Base-by-base conservation (phyloP, 345 rosid species). In the Ceriops decandra region DNA sequence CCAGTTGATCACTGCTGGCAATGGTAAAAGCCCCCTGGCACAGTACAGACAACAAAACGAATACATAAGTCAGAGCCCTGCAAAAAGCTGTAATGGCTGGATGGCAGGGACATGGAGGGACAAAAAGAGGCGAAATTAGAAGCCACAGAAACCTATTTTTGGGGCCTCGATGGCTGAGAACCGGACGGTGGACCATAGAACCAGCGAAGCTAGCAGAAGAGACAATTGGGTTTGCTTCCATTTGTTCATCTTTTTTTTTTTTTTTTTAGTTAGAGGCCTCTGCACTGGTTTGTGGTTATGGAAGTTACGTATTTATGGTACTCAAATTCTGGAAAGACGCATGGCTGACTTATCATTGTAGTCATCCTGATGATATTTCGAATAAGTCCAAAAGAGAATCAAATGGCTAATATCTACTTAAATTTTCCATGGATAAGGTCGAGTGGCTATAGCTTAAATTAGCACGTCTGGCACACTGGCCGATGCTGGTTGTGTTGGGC, bases 201-300 rank as follows among this genome's bases (percentile, higher is more conserved):
- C 81, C 36, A 60, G 35, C 19, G 61, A 59, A 64, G 27, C n/a
- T 62, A 56, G 80, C 32, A 60, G 83, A 77, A n/a, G 77, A 66
- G 64, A 71, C 6, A 65, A 78, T 57, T 0, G 77, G 52, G 6
- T 70, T 71, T 16, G 83, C 76, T 66, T 63, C 84, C 88, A 84
- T 84, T 47, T 42, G 49, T 13, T n/a, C n/a, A n/a, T n/a, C n/a
- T n/a, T 3, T 42, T 42, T 3, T 11, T 36, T 10, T 1, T 9
- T 36, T 36, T 10, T 11, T 38, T 38, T 1, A 0, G 49, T 42
- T 42, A 42, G 49, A 13, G 3, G 17, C 16, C 16, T 15, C 49
- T 13, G 3, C 19, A 3, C 16, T 13, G 16, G 49, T 15, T 42
- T 2, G 49, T 42, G 49, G 15, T 42, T 38, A 38, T 11, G 4